Evolutionary conservation across 768 basidiomycete species (phyloP).

Genomic region (Kwoniella europaea): DNA sequence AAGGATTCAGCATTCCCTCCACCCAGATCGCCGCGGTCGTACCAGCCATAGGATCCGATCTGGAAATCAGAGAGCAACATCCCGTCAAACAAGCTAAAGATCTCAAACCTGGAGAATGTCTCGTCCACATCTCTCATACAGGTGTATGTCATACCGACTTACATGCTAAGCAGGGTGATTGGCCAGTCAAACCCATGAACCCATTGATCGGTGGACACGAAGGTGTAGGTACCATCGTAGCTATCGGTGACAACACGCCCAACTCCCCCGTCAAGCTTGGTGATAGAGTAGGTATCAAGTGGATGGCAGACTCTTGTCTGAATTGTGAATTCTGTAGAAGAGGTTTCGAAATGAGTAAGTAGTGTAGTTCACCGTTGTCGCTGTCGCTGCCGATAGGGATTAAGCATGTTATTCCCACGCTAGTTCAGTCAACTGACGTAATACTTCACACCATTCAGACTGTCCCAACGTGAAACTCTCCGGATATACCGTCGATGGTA

Average conservation of each 20-base stretch:
- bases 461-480: constrained; percentile 68
- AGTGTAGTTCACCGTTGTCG: background rate
- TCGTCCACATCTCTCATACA: constrained; percentile 74
- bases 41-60: constrained; percentile 4
- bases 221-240: constrained; percentile 80
- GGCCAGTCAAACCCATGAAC: constrained; percentile 66
- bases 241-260: constrained; percentile 71
- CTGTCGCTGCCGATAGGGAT: background rate
- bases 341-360: constrained; percentile 65
- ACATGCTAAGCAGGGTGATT: constrained; percentile 75
- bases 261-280: constrained; percentile 62
- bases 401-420: constrained; percentile 5
- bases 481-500: constrained; percentile 78
- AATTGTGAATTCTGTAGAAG: constrained; percentile 77
- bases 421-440: constrained; percentile 15
- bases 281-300: constrained; percentile 80
- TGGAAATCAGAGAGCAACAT: constrained; percentile 15
- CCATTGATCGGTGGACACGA: constrained; percentile 66
- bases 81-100: constrained; percentile 28
- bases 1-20: constrained; percentile 22
- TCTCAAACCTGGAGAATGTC: constrained; percentile 47
- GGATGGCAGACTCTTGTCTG: constrained; percentile 65
- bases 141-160: constrained; percentile 84
- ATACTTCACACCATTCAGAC: constrained; percentile 60
- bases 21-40: constrained; percentile 28